Evolutionary conservation across 805 yeast genomes (phyloP).

Genomic region (Hanseniaspora jakobsenii): DNA sequence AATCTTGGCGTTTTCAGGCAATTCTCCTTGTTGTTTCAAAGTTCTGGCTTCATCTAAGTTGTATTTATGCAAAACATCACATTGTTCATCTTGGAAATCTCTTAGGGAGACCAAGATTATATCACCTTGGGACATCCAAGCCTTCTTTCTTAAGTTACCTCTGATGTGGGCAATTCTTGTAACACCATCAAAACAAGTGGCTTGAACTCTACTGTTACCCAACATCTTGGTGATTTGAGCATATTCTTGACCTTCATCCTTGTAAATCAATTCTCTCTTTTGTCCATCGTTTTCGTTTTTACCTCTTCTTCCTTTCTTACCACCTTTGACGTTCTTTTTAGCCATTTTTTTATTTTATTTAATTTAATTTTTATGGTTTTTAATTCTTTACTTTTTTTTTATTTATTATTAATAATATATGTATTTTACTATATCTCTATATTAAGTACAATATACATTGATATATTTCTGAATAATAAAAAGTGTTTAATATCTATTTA

Average conservation of each 20-base stretch:
- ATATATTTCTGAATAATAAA: no score
- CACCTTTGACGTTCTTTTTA: slow-evolving; percentile 45
- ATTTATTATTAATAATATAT: background rate
- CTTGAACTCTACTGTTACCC: slow-evolving; percentile 96
- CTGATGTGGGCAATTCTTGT: slow-evolving; percentile 95
- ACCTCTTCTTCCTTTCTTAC: slow-evolving; percentile 92
- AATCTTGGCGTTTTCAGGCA: slow-evolving; percentile 93
- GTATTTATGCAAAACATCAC: slow-evolving; percentile 95
- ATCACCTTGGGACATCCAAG: slow-evolving; percentile 99
- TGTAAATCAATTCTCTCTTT: slow-evolving; percentile 84
- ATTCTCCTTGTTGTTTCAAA: slow-evolving; percentile 86
- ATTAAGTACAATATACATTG: no score
- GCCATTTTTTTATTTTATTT: slow-evolving; percentile 23
- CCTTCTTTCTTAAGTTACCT: slow-evolving; percentile 98
- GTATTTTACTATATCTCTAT: background rate
- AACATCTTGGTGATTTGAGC: slow-evolving; percentile 97
- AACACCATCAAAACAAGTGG: slow-evolving; percentile 84
- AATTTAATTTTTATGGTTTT: background rate
- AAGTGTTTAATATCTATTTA: no score
- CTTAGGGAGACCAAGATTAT: slow-evolving; percentile 89
- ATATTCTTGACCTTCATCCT: slow-evolving; percentile 96
- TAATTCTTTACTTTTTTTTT: background rate
- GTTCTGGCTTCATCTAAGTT: slow-evolving; percentile 97
- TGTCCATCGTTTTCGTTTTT: slow-evolving; percentile 84
- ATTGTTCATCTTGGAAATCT: slow-evolving; percentile 96